Base-by-base conservation (phyloP, 164 flowering plant genomes). In the Hamamelis virginiana region DNA sequence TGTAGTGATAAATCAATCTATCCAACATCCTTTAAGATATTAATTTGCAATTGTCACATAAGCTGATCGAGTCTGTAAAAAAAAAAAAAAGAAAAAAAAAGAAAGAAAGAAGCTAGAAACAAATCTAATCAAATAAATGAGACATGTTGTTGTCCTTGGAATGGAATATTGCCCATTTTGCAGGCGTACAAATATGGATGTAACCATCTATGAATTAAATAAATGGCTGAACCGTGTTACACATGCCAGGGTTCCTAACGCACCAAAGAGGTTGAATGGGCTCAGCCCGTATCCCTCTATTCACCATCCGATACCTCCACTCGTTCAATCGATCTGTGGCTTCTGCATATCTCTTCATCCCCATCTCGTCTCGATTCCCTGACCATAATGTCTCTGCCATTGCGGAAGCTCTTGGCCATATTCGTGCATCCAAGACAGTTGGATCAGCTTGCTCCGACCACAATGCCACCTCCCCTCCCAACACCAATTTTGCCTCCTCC, bases 211-310 rank as follows among this genome's bases (percentile, higher is more conserved):
- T n/a, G n/a, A n/a, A n/a, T 57, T 75, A 46, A 25, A 45, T 23
- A 43, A 61, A 61, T 9, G 77, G 45, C 65, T 88, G 80, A 59
- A 79, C 89, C 18, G 81, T 76, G 70, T 94, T 89, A 66, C 97
- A 94, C 97, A 90, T 91, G 44, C 91, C 89, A 0, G 96, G 98
- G 62, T 86, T 84, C 64, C 77, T 79, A 0, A 83, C 41, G 56
- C 98, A 94, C 98, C 98, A 94, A 8, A 90, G 83, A 1, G 97
- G 98, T 70, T 94, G 97, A 73, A 94, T 78, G 1, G 98, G 92
- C 70, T 94, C 98, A 68, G 98, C 97, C 4, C 81, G 74, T 5
- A 89, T 77, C 25, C 97, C 97, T 68, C 97, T 81, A 3, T 62
- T 53, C 41, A 90, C 91, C 97, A 91, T 94, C 72, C 97, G 72